A percentile compares a stretch with the other conserved stretches of the same genome.
phyloP scores from a whole-genome alignment of 768 basidiomycete species.

The Austroboletus festivus region DNA sequence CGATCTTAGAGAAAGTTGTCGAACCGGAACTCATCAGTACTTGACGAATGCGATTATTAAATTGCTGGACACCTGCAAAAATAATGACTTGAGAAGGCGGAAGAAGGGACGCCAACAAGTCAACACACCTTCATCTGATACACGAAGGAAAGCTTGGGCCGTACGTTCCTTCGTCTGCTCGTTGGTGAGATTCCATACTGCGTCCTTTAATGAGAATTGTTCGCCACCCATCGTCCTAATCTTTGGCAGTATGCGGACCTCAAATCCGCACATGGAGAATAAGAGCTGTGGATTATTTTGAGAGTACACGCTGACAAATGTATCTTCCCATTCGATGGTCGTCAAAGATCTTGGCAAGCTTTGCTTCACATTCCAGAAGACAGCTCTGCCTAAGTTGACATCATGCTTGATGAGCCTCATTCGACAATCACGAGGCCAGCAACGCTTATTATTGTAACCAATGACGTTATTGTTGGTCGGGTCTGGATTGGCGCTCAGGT shows the following conservation, averaged over 20 bases:
- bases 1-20: conserved; percentile 98
- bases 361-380: conserved; percentile 99
- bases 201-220: conserved; percentile 94
- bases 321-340: conserved; percentile 99
- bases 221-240: conserved; percentile 93
- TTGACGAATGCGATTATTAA: conserved; percentile 96
- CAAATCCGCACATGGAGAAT: conserved; percentile 99
- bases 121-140: conserved; percentile 82
- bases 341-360: conserved; percentile 92
- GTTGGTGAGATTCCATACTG: conserved; percentile 96
- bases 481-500: conserved; percentile 95
- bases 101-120: not conserved
- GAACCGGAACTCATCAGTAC: conserved; percentile 98
- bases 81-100: conserved; percentile 1
- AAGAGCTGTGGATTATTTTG: conserved; percentile 96
- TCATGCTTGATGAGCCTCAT: conserved; percentile 99
- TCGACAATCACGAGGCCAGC: conserved; percentile 98
- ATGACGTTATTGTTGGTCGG: conserved; percentile 99
- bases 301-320: conserved; percentile 95
- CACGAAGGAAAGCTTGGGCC: conserved; percentile 95
- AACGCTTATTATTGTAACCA: conserved; percentile 98
- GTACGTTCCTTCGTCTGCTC: conserved; percentile 97
- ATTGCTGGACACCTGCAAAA: conserved; percentile 77
- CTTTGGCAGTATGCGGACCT: conserved; percentile 96
- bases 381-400: conserved; percentile 95